phyloP scores from a whole-genome alignment of 257 asterid species.

The Jacaranda copaia region DNA sequence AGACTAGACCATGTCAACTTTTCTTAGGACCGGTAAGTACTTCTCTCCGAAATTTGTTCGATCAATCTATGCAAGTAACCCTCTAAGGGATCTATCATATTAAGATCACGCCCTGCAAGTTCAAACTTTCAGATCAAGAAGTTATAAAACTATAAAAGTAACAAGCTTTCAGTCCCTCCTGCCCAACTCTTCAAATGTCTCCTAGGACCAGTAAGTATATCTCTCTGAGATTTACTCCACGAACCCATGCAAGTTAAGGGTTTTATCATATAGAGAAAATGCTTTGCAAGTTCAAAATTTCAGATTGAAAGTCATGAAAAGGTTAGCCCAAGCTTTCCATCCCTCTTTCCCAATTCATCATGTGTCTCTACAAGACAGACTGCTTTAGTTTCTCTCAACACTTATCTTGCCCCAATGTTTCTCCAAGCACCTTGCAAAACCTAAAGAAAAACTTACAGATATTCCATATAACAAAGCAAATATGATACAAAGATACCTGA shows the following conservation, averaged over 20 bases:
- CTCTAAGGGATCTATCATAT: too few species aligned
- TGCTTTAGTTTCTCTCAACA: neutral
- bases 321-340: neutral
- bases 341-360: neutral
- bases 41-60: too few species aligned
- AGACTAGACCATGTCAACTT: neutral
- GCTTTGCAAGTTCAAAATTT: neutral
- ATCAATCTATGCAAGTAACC: too few species aligned
- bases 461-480: neutral
- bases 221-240: neutral
- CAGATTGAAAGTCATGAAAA: neutral
- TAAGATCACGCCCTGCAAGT: too few species aligned
- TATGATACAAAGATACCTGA: neutral
- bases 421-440: neutral
- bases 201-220: neutral
- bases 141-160: too few species aligned
- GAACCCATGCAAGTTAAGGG: neutral
- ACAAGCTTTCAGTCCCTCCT: too few species aligned
- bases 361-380: neutral
- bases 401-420: neutral
- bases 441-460: neutral
- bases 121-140: too few species aligned
- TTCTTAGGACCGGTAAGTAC: too few species aligned
- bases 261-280: neutral
- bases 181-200: too few species aligned